These are phyloP conservation scores for Tephrocybe rancida DNA, from an alignment of 768 basidiomycete species.

Conservation along the genomic window DNA sequence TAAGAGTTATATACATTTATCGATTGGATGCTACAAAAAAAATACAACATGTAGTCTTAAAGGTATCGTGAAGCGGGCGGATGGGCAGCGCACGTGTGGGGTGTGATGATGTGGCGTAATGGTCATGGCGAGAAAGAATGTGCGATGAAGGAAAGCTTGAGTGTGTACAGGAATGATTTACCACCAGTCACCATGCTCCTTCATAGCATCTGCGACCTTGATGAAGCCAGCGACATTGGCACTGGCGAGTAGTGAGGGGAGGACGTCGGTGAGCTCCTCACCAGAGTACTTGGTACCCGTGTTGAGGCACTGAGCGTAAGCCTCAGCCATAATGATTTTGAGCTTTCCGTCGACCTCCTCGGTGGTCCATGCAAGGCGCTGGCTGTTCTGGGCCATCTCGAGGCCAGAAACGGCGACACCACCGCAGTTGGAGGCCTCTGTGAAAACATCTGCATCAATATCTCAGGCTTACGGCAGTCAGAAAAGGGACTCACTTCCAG, in stretches of 20 bases:
- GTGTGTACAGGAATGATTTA: constrained; percentile 38
- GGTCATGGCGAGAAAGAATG: too few species aligned
- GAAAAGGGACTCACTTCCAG: constrained; percentile 58
- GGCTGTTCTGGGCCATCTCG: constrained; percentile 82
- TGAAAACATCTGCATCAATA: not conserved
- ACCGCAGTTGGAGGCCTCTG: constrained; percentile 64
- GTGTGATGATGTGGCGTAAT: not conserved
- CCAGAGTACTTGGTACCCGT: constrained; percentile 62
- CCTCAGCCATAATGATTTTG: constrained; percentile 69
- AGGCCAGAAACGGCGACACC: constrained; percentile 80
- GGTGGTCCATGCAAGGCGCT: constrained; percentile 62
- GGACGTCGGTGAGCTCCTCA: constrained; percentile 40
- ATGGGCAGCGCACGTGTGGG: not conserved
- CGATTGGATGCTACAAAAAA: not conserved
- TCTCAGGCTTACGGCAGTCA: too few species aligned
- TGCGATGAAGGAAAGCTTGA: too few species aligned
- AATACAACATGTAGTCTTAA: not conserved
- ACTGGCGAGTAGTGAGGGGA: constrained; percentile 59
- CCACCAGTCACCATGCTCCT: constrained; percentile 79
- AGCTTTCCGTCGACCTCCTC: constrained; percentile 72
- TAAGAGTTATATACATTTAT: too few species aligned
- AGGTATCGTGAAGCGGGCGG: not conserved
- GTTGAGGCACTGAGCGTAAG: constrained; percentile 57
- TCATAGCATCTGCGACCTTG: constrained; percentile 74
- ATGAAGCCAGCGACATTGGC: constrained; percentile 77